Conservation (phyloP, 352 stramenopile species). For the Plasmopara halstedii region DNA sequence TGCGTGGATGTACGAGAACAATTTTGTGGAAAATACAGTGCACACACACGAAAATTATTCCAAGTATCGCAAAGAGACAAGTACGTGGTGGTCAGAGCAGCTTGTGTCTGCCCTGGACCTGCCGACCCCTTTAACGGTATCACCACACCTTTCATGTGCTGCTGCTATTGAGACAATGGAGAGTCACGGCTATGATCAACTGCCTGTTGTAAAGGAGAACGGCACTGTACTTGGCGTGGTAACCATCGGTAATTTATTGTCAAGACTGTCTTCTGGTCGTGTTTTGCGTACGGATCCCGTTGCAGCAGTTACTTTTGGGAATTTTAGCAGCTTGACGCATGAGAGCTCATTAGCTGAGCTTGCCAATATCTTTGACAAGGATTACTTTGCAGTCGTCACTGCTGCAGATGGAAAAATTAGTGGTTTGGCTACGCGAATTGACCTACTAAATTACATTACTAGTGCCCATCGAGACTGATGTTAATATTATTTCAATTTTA, state of each 20-base stretch:
- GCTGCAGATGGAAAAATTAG: slow-evolving; percentile 69
- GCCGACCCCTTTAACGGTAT: slow-evolving; percentile 82
- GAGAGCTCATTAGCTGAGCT: slow-evolving; percentile 85
- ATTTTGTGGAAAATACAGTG: slow-evolving; percentile 57
- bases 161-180: slow-evolving; percentile 91
- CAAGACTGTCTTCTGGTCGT: slow-evolving; percentile 80
- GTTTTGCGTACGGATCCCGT: slow-evolving; percentile 80
- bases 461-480: slow-evolving; percentile 19
- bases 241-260: slow-evolving; percentile 93
- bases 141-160: slow-evolving; percentile 75
- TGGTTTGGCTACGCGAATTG: slow-evolving; percentile 93
- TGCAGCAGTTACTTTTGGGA: slow-evolving; percentile 88
- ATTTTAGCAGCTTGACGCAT: slow-evolving; percentile 89
- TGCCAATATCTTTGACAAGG: slow-evolving; percentile 92
- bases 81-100: slow-evolving; percentile 91
- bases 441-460: slow-evolving; percentile 94
- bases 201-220: slow-evolving; percentile 64
- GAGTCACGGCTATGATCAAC: slow-evolving; percentile 81
- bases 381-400: slow-evolving; percentile 91
- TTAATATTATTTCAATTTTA: too few relatives aligned
- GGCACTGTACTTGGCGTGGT: slow-evolving; percentile 88
- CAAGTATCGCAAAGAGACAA: slow-evolving; percentile 53
- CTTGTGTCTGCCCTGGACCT: slow-evolving; percentile 69
- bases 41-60: slow-evolving; percentile 70
- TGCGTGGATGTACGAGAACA: slow-evolving; percentile 88